Evolutionary conservation across 2,329 filamentous ascomycete genomes (phyloP), one percentile per base, ranked within the genome.

Genomic region (Amauroascus verrucosus): DNA sequence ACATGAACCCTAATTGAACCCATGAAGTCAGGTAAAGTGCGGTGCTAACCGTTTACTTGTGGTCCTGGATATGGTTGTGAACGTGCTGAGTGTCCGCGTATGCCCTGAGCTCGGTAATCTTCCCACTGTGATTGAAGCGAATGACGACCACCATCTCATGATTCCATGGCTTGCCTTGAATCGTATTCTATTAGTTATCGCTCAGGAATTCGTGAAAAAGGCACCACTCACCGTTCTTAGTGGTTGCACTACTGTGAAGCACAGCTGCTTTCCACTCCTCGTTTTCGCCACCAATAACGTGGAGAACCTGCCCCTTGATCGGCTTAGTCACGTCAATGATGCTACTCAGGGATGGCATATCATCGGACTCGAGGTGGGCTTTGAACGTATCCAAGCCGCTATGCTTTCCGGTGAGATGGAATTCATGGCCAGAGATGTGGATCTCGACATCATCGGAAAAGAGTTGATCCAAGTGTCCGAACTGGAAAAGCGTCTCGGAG

Each of bases 161-260:
- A 37, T 51, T 54, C 46, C 46, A 54, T 46, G 53, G 53, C n/a
- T 37, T 54, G 40, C 51, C 47, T 54, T 28, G 33, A 8, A 14
- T 14, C 7, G 24, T 24, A 33, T 32, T 24, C 2, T 37, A 26
- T 48, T 49, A 49, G 45, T 14, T 18, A 2, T 26, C 22, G 6
- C 24, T 6, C 1, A 24, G 1, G 2, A 2, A 26, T 14, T 7
- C 13, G 26, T 9, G 3, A 40, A 30, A 49, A 3, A 28, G 16
- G 22, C 18, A 18, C 7, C 8, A n/a, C 51, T 44, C 30, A 54
- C 53, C 51, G 46, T 54, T 54, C 32, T 30, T 16, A 32, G 53
- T 54, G 14, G 53, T 54, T 46, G 53, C 53, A 40, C n/a, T 46
- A 28, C 47, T 54, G 47, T 54, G 53, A n/a, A 54, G 53, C 2